These are phyloP conservation scores for Lobulomyces angularis DNA, from an alignment of 192 early-diverging fungal genomes.

Conservation along the genomic window DNA sequence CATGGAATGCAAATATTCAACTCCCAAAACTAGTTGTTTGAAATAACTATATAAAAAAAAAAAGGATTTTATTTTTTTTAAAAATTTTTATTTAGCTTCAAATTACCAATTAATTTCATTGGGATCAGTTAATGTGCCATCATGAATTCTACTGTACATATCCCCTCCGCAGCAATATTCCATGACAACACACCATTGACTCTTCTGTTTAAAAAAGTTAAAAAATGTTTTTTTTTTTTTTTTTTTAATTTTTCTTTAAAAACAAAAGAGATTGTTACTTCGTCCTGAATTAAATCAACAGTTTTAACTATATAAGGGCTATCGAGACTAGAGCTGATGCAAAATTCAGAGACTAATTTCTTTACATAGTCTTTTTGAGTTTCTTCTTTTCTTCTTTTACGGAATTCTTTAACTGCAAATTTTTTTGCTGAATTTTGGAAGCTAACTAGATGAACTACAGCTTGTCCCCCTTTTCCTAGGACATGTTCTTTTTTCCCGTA, in stretches of 20 bases:
- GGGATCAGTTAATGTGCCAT: constrained; percentile 55
- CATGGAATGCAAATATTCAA: constrained; percentile 81
- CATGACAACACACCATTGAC: constrained; percentile 64
- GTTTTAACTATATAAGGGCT: constrained; percentile 87
- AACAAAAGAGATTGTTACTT: constrained; percentile 40
- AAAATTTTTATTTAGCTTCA: constrained; percentile 8
- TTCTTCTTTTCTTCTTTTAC: constrained; percentile 72
- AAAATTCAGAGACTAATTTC: constrained; percentile 89
- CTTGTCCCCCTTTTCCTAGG: constrained; percentile 83
- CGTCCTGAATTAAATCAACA: constrained; percentile 92
- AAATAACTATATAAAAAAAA: constrained; percentile 59
- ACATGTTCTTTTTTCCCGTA: constrained; percentile 65
- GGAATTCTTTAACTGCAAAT: constrained; percentile 89
- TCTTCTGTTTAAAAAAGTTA: constrained; percentile 8
- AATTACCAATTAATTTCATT: constrained; percentile 64
- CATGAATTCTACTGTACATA: constrained; percentile 65
- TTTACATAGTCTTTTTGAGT: constrained; percentile 84
- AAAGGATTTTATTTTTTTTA: constrained; percentile 6
- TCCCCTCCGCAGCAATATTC: constrained; percentile 94
- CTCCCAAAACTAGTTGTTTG: constrained; percentile 78
- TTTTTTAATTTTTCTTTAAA: constrained; percentile 50
- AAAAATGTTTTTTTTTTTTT: no score
- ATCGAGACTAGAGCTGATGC: constrained; percentile 80
- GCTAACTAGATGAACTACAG: constrained; percentile 74
- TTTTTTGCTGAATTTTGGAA: constrained; percentile 43